Base-by-base conservation (phyloP, 139 green algal species). In the Asterochloris sp. region DNA sequence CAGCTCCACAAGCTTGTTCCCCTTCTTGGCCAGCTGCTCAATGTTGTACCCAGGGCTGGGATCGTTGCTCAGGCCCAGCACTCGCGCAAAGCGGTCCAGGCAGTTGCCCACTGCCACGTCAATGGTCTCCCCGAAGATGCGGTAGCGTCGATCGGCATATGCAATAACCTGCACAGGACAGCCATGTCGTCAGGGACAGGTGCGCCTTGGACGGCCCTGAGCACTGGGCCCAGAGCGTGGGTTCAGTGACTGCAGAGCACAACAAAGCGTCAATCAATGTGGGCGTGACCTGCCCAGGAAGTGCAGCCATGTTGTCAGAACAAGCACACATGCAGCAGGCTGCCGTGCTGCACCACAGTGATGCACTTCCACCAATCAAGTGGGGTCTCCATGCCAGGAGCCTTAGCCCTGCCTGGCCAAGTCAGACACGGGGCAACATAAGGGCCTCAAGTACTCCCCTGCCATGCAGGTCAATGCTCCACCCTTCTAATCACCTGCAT, bases 41-140 rank as follows among this genome's bases (percentile, higher is more conserved):
- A 98, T 98, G 92, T 98, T 98, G 87, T 98, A 98, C 10, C 95
- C 95, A 64, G 84, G 92, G 87, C 86, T 90, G 67, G 93, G 93
- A 78, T 96, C 91, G 84, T 96, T 96, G 24, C 91, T 91, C 27
- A 97, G 85, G 75, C 85, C 85, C 21, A 97, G 74, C 64, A 95
- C 84, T 1, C 95, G 85, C 12, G 95, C 95, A 88, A 98, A 97
- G 78, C 92, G 85, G 87, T 98, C 95, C 60, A 98, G 86, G 79
- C 89, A 95, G 86, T 98, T 98, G 26, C 95, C 95, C 13, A 98
- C 93, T 10, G 95, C 95, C 23, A 98, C 94, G 85, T 98, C 95
- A 54, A 98, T 97, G 11, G 95, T 98, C 87, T 98, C 95, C 10
- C 95, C 95, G 86, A 98, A 98, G 28, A 98, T 98, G 28, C 91